These are phyloP conservation scores for Inga leiocalycina DNA, from an alignment of 306 rosid species.

Conservation along the genomic window DNA sequence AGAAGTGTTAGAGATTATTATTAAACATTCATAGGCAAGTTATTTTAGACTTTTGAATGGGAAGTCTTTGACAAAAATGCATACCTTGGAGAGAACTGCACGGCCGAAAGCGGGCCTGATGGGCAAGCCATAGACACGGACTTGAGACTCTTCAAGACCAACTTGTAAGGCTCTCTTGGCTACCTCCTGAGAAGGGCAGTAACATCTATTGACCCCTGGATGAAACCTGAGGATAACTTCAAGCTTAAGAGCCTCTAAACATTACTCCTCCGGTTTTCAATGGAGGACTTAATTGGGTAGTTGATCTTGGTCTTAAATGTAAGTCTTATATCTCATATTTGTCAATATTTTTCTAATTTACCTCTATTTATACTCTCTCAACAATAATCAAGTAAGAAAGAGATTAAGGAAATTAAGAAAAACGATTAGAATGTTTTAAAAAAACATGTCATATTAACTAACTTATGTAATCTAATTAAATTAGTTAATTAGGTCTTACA, in stretches of 20 bases:
- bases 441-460: too few species aligned
- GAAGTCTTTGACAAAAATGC: not conserved
- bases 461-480: too few species aligned
- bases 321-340: too few species aligned
- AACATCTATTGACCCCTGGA: constrained; percentile 91
- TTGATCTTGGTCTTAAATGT: too few species aligned
- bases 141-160: constrained; percentile 82
- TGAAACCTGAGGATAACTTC: constrained; percentile 72
- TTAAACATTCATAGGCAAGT: not conserved
- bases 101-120: constrained; percentile 94
- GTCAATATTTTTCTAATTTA: too few species aligned
- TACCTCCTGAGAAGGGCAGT: constrained; percentile 88
- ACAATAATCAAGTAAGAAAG: not conserved
- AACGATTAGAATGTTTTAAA: too few species aligned
- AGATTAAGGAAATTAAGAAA: too few species aligned
- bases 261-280: not conserved
- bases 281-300: too few species aligned
- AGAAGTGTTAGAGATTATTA: not conserved
- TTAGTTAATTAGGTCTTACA: too few species aligned
- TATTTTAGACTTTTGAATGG: not conserved
- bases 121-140: constrained; percentile 79
- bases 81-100: constrained; percentile 74
- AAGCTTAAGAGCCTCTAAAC: constrained; percentile 32
- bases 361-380: too few species aligned
- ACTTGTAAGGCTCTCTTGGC: constrained; percentile 76